Evolutionary conservation across 73 alveolate species (phyloP).

Genomic region (Paramecium primaurelia): DNA sequence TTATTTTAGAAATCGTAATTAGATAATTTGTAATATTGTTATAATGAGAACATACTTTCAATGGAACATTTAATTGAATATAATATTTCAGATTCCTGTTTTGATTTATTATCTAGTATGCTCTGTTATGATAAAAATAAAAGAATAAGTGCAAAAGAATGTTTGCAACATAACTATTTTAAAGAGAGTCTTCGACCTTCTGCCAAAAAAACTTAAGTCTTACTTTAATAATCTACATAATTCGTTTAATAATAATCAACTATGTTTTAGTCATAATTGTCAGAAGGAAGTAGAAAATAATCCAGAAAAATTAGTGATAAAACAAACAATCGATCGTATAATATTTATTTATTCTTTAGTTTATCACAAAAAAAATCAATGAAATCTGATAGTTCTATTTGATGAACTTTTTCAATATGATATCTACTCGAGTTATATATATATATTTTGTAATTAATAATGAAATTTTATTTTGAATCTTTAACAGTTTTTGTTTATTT

Average conservation of each 20-base stretch:
- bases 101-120: conserved; percentile 19
- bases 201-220: conserved; percentile 3
- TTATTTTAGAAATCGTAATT: neutral
- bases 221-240: neutral
- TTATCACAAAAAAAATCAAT: neutral
- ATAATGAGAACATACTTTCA: neutral
- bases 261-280: neutral
- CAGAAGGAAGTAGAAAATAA: neutral
- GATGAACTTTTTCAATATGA: neutral
- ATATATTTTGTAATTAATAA: neutral
- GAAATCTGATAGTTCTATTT: neutral
- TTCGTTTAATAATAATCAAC: neutral
- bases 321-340: neutral
- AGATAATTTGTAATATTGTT: neutral
- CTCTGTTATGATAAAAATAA: neutral
- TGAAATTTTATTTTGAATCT: neutral
- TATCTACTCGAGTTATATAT: neutral
- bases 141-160: conserved; percentile 29
- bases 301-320: conserved; percentile 3
- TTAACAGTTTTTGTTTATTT: neutral
- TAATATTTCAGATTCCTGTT: neutral
- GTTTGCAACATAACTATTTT: neutral
- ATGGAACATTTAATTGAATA: neutral
- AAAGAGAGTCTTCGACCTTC: conserved; percentile 29
- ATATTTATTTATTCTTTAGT: neutral